Evolutionary conservation across 129 eudicot species (phyloP).

Genomic region (Heracleum sosnowskyi): DNA sequence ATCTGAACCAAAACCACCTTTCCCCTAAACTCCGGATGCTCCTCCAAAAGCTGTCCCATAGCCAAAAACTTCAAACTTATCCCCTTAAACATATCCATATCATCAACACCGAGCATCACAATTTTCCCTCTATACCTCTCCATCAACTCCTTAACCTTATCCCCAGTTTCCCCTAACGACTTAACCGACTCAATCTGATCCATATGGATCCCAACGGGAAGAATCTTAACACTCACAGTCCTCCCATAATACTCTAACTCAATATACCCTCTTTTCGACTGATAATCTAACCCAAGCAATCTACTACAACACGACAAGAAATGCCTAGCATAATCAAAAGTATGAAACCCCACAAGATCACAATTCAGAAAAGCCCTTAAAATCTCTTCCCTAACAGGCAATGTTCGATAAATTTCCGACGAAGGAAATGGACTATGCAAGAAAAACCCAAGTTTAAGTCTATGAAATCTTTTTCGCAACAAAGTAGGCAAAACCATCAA

Average conservation of each 20-base stretch:
- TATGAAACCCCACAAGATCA: constrained; percentile 91
- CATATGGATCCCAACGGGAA: constrained; percentile 89
- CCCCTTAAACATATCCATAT: constrained; percentile 91
- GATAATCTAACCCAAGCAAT: constrained; percentile 81
- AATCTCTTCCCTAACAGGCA: constrained; percentile 89
- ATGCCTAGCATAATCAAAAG: constrained; percentile 95
- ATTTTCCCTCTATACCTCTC: constrained; percentile 41
- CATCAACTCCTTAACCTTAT: constrained; percentile 46
- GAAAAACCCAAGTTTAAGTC: constrained; percentile 77
- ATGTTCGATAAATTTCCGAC: constrained; percentile 65
- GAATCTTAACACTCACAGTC: constrained; percentile 74
- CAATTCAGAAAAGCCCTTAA: constrained; percentile 70
- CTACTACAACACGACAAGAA: constrained; percentile 85
- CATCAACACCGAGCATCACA: constrained; percentile 94
- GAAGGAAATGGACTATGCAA: constrained; percentile 85
- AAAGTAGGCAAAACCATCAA: constrained; percentile 87
- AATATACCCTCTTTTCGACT: constrained; percentile 81
- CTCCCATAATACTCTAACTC: constrained; percentile 88
- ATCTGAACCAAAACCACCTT: constrained; percentile 76
- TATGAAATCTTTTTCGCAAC: constrained; percentile 54
- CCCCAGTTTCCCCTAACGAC: constrained; percentile 34
- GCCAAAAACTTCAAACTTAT: constrained; percentile 86
- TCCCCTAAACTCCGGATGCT: constrained; percentile 50
- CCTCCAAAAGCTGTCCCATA: constrained; percentile 63
- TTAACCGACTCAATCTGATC: constrained; percentile 55